phyloP scores from a whole-genome alignment of 2,329 filamentous ascomycete species.

The Aspergillus tubingensis region DNA sequence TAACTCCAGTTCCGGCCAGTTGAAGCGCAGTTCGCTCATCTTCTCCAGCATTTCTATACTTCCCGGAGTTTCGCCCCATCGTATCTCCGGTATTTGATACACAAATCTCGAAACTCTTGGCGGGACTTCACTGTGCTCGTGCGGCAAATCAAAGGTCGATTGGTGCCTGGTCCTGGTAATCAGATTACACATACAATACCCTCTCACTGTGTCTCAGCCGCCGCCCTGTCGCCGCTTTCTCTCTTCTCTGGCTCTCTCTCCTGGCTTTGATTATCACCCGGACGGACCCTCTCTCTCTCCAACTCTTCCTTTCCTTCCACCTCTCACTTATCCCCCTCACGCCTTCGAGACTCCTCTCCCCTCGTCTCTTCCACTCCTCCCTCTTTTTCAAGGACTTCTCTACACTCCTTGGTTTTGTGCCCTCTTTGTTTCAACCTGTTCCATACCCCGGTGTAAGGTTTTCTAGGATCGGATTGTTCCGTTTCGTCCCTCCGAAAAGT shows the following conservation, averaged over 20 bases:
- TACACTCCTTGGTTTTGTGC: conserved; percentile 14
- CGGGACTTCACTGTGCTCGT: conserved; percentile 1
- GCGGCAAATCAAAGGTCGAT: conserved; percentile 1
- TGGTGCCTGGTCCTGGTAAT: conserved; percentile 24
- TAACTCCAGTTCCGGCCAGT: not conserved
- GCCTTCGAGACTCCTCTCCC: conserved; percentile 14
- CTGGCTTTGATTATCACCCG: conserved; percentile 14
- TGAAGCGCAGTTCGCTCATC: not conserved
- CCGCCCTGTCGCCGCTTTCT: conserved; percentile 8
- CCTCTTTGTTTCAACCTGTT: conserved; percentile 12
- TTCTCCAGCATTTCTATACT: not conserved
- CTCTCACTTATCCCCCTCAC: conserved; percentile 13
- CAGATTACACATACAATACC: conserved; percentile 4
- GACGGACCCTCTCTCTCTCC: conserved; percentile 10
- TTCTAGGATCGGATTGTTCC: conserved; percentile 9
- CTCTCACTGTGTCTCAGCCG: not conserved
- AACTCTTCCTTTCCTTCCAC: conserved; percentile 22
- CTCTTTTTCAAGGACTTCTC: conserved; percentile 11
- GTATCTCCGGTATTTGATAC: conserved; percentile 25
- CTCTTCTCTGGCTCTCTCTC: not conserved
- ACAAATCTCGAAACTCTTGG: conserved; percentile 14
- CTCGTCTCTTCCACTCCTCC: conserved; percentile 11
- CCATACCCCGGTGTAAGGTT: conserved; percentile 1
- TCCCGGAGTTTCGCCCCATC: conserved; percentile 17
- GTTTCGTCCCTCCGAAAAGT: conserved; percentile 22